Conservation (phyloP, 2,329 filamentous ascomycete genomes). For the Sphaerulina musiva region DNA sequence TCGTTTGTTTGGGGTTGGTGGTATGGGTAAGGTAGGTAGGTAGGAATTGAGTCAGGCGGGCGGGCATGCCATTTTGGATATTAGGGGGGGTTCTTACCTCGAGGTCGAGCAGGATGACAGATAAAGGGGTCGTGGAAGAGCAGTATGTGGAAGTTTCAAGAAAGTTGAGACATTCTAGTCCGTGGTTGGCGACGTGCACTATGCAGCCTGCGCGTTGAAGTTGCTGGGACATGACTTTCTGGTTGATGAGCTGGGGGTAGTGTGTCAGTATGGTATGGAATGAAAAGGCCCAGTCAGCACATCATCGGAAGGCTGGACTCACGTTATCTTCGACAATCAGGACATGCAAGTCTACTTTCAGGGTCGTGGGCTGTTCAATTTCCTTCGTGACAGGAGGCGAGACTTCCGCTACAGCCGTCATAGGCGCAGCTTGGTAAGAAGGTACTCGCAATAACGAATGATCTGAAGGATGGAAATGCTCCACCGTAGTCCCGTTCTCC, state of each 20-base stretch:
- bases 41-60: too few relatives aligned
- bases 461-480: slow-evolving; percentile 12
- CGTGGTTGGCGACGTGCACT: slow-evolving; percentile 31
- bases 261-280: neutral
- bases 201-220: slow-evolving; percentile 25
- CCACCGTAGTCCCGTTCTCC: slow-evolving; percentile 9
- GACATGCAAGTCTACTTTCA: slow-evolving; percentile 23
- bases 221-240: slow-evolving; percentile 30
- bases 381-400: neutral
- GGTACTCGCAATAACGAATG: slow-evolving; percentile 6
- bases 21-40: too few relatives aligned
- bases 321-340: slow-evolving; percentile 32
- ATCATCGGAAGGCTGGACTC: neutral
- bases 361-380: neutral
- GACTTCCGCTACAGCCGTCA: neutral
- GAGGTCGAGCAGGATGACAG: slow-evolving; percentile 31
- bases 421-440: neutral
- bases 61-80: too few relatives aligned
- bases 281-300: neutral
- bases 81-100: slow-evolving; percentile 9
- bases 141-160: slow-evolving; percentile 25
- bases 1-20: too few relatives aligned
- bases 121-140: slow-evolving; percentile 19
- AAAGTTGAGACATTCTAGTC: slow-evolving; percentile 31
- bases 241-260: slow-evolving; percentile 23